Evolutionary conservation across 1,284 basidiomycete genomes (phyloP).

Genomic region (Ganoderma sp.): DNA sequence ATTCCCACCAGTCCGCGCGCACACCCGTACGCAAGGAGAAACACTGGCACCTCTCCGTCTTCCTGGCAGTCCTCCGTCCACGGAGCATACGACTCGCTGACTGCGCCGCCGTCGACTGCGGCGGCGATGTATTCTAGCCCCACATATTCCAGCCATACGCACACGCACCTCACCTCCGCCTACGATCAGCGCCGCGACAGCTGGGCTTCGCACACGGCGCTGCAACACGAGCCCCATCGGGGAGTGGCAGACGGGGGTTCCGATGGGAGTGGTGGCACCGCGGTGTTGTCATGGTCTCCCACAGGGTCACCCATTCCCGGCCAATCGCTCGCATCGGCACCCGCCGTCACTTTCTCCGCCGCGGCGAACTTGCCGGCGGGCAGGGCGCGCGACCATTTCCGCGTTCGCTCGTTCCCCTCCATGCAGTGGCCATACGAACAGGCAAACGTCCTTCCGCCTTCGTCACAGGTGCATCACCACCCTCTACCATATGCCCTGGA

Average conservation of each 20-base stretch:
- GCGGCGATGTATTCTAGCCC: conserved; percentile 30
- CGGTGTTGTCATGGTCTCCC: conserved; percentile 35
- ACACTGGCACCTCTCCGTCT: conserved; percentile 24
- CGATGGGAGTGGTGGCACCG: conserved; percentile 27
- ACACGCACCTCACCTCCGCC: conserved; percentile 27
- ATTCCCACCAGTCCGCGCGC: conserved; percentile 26
- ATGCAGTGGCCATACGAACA: conserved; percentile 39
- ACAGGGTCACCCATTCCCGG: conserved; percentile 31
- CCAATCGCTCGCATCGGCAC: conserved; percentile 37
- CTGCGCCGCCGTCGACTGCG: conserved; percentile 21
- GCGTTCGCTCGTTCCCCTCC: conserved; percentile 38
- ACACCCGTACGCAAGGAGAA: conserved; percentile 28
- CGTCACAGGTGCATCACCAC: conserved; percentile 28
- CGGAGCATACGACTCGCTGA: conserved; percentile 27
- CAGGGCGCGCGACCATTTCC: conserved; percentile 38
- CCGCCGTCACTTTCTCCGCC: conserved; percentile 34
- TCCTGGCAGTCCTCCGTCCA: conserved; percentile 31
- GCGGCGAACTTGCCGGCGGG: conserved; percentile 34
- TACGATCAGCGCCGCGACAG: conserved; percentile 33
- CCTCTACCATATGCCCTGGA: conserved; percentile 27
- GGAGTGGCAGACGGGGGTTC: conserved; percentile 27
- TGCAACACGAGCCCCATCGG: conserved; percentile 29
- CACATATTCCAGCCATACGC: conserved; percentile 23
- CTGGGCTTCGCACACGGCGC: conserved; percentile 32
- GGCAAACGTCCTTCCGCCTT: conserved; percentile 30